phyloP scores from a whole-genome alignment of 805 yeast species.

The Monosporozyma solicola region DNA sequence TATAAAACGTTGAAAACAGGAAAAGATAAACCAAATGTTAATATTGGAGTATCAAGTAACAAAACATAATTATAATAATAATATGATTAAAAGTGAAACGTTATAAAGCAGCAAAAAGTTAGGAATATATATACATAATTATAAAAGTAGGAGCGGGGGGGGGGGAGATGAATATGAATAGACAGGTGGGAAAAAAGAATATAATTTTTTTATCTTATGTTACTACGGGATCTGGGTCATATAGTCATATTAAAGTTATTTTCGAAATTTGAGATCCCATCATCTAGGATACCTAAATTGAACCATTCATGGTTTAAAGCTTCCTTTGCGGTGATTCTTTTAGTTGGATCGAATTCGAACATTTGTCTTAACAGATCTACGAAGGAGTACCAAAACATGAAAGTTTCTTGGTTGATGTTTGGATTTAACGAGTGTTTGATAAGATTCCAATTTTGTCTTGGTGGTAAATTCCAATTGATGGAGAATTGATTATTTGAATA shows the following conservation, averaged over 20 bases:
- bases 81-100: not conserved
- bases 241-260: constrained; percentile 1
- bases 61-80: too few species aligned
- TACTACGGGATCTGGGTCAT: not conserved
- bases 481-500: constrained; percentile 19
- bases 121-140: not conserved
- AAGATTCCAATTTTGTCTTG: constrained; percentile 26
- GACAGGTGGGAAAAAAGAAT: not conserved
- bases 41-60: not conserved
- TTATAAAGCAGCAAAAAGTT: too few species aligned
- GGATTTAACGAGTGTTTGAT: constrained; percentile 8
- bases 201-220: not conserved
- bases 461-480: constrained; percentile 25
- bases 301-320: constrained; percentile 84
- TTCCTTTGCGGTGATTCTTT: constrained; percentile 65
- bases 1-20: too few species aligned
- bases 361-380: constrained; percentile 57
- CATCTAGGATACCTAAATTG: constrained; percentile 49
- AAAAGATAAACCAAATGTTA: too few species aligned
- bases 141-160: not conserved
- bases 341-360: constrained; percentile 61
- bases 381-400: constrained; percentile 78
- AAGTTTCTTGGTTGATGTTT: constrained; percentile 44
- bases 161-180: not conserved
- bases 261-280: constrained; percentile 33